Conservation (phyloP, 768 basidiomycete species). For the Lactifluus hygrophoroides region DNA sequence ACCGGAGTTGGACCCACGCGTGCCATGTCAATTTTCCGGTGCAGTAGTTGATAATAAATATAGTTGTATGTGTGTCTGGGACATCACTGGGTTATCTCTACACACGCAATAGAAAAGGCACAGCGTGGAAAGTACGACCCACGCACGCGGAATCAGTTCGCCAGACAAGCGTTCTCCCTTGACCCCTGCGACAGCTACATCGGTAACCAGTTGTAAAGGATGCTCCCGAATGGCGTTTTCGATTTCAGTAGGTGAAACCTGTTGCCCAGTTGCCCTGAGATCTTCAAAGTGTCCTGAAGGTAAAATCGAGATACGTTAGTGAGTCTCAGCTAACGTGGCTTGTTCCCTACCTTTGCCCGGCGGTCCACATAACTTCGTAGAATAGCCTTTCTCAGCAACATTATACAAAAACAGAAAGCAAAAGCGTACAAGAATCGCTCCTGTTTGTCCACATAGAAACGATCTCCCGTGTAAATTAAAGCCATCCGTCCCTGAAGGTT, state of each 20-base stretch:
- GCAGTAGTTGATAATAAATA: too few relatives aligned
- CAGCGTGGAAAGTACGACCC: constrained; percentile 73
- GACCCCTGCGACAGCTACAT: constrained; percentile 68
- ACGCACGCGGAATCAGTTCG: constrained; percentile 70
- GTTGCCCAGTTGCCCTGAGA: constrained; percentile 67
- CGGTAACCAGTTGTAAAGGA: constrained; percentile 43
- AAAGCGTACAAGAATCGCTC: constrained; percentile 54
- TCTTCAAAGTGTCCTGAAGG: constrained; percentile 64
- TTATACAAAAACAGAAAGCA: not conserved
- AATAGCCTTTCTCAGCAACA: not conserved
- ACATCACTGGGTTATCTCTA: too few relatives aligned
- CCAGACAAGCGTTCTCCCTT: constrained; percentile 60
- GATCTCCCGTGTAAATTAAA: constrained; percentile 69
- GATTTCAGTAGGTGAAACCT: constrained; percentile 76
- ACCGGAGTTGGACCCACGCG: too few relatives aligned
- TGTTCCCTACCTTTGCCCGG: constrained; percentile 50
- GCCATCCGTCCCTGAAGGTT: constrained; percentile 65
- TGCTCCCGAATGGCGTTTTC: constrained; percentile 57
- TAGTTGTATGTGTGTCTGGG: too few relatives aligned
- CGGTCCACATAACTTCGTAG: constrained; percentile 58
- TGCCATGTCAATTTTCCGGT: too few relatives aligned
- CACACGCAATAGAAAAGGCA: too few relatives aligned
- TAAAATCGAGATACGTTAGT: not conserved
- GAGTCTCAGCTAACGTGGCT: not conserved
- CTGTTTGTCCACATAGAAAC: constrained; percentile 50